Evolutionary conservation across 208 protist species (phyloP).

Genomic region (Leishmania major): DNA sequence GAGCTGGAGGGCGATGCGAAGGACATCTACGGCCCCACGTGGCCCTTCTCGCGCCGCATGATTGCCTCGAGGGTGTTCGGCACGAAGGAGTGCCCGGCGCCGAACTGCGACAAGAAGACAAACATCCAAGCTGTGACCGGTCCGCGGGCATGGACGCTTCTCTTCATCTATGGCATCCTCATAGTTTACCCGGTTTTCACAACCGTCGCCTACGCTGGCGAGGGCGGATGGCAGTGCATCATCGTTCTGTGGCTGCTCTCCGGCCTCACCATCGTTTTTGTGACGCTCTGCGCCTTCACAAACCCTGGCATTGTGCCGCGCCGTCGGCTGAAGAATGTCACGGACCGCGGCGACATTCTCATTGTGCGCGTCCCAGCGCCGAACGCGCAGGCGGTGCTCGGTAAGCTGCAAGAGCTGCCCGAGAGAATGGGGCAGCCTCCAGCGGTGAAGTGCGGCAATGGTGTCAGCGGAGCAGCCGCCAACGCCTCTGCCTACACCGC

Average conservation of each 20-base stretch:
- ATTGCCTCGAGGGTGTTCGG: conserved; percentile 22
- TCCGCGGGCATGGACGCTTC: conserved; percentile 21
- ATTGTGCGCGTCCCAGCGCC: conserved; percentile 46
- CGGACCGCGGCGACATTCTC: conserved; percentile 40
- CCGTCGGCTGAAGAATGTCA: conserved; percentile 27
- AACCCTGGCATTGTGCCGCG: conserved; percentile 62
- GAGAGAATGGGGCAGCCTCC: not conserved
- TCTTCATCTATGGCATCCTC: conserved; percentile 30
- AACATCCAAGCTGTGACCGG: conserved; percentile 32
- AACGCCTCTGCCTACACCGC: conserved; percentile 1
- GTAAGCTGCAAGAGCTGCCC: conserved; percentile 27
- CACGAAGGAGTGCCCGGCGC: conserved; percentile 12
- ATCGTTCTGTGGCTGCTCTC: conserved; percentile 34
- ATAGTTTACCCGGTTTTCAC: conserved; percentile 32
- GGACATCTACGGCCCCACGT: conserved; percentile 52
- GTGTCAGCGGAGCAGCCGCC: not conserved
- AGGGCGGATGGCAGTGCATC: conserved; percentile 31
- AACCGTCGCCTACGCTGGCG: conserved; percentile 29
- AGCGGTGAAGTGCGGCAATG: not conserved
- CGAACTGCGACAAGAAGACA: conserved; percentile 36
- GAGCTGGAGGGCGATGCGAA: conserved; percentile 29
- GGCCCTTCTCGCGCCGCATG: conserved; percentile 32
- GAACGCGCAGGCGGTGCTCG: conserved; percentile 40
- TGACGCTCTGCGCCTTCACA: conserved; percentile 41
- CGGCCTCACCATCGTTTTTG: conserved; percentile 24